phyloP scores from a whole-genome alignment of 169 alveolate species.

The Cardiosporidium cionae region DNA sequence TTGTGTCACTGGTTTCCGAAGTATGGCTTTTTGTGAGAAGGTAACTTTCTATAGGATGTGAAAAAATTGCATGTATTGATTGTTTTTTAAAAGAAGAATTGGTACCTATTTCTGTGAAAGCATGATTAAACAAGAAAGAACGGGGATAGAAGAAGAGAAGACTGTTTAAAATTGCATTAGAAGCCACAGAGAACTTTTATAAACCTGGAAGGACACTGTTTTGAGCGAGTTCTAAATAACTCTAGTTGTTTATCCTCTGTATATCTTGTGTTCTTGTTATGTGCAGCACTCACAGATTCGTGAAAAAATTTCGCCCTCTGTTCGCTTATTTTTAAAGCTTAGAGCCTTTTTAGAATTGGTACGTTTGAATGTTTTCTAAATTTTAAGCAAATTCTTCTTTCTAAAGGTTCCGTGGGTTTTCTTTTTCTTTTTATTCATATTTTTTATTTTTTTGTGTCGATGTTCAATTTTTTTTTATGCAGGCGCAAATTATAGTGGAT shows the following conservation, averaged over 20 bases:
- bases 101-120: background rate
- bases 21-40: conserved; percentile 21
- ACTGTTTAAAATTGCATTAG: background rate
- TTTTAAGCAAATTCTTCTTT: background rate
- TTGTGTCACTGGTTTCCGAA: background rate
- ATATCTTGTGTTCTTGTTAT: background rate
- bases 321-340: conserved; percentile 24
- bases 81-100: background rate
- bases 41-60: background rate
- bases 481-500: conserved; percentile 23
- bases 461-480: background rate
- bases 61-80: background rate
- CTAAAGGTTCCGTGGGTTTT: background rate
- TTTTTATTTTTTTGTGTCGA: background rate
- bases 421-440: background rate
- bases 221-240: background rate
- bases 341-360: conserved; percentile 33
- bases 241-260: background rate
- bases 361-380: background rate
- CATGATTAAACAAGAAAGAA: background rate
- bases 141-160: background rate
- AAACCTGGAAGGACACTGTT: background rate
- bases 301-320: conserved; percentile 22
- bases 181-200: background rate
- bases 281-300: conserved; percentile 30